These are phyloP conservation scores for Poa annua DNA, from an alignment of 176 grass and related monocot species.

Conservation along the genomic window DNA sequence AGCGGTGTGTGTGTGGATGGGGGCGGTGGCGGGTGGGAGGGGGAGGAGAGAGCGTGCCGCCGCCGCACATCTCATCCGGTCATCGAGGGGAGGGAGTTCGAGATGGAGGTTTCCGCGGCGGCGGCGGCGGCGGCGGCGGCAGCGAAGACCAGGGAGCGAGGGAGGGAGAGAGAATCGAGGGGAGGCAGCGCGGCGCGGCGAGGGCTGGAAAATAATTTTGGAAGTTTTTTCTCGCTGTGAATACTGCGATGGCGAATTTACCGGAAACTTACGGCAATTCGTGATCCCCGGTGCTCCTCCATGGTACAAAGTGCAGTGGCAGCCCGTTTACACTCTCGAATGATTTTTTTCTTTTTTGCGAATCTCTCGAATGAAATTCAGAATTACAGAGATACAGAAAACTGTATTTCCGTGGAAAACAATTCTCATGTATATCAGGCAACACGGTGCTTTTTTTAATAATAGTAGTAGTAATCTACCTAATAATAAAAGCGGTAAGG, in stretches of 20 bases:
- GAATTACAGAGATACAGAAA: too few species aligned
- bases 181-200: background rate
- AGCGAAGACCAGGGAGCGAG: background rate
- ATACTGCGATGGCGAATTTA: background rate
- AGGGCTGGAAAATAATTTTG: slow-evolving; percentile 28
- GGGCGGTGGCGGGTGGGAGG: slow-evolving; percentile 10
- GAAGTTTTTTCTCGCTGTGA: background rate
- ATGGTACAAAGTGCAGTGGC: background rate
- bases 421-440: too few species aligned
- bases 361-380: background rate
- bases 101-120: slow-evolving; percentile 20
- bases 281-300: background rate
- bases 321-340: background rate
- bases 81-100: slow-evolving; percentile 54
- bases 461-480: too few species aligned
- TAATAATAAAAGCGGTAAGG: too few species aligned
- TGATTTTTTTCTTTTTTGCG: too few species aligned
- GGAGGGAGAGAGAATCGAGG: background rate
- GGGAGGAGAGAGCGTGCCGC: slow-evolving; percentile 53
- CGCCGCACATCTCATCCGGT: slow-evolving; percentile 88
- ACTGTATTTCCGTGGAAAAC: too few species aligned
- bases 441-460: too few species aligned
- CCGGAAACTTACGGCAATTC: background rate
- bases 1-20: slow-evolving; percentile 39
- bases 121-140: slow-evolving; percentile 16